These are phyloP conservation scores for Scolecobasidium constrictum DNA, from an alignment of 2,329 filamentous ascomycete species.

Conservation along the genomic window DNA sequence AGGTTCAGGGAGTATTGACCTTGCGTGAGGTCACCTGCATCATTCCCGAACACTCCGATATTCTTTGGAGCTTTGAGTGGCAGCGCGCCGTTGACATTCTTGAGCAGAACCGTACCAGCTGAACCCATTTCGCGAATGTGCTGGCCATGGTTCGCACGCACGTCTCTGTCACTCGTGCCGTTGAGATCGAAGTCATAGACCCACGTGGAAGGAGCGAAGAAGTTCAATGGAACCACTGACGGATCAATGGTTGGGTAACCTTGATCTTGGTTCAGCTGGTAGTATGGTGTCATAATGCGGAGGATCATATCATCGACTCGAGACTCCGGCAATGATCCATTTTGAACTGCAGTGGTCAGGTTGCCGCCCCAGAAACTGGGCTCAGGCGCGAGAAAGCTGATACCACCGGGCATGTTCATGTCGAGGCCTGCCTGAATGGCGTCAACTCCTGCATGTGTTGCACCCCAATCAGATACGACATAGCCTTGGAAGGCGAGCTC, in stretches of 20 bases:
- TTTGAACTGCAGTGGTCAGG: constrained; percentile 42
- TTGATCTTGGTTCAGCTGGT: constrained; percentile 35
- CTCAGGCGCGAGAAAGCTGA: constrained; percentile 22
- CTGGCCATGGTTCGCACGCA: constrained; percentile 28
- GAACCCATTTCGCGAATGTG: constrained; percentile 31
- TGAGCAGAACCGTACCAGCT: constrained; percentile 38
- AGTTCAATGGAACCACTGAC: constrained; percentile 18
- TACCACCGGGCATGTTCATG: constrained; percentile 46
- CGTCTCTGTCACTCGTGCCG: constrained; percentile 11
- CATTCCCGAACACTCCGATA: constrained; percentile 58
- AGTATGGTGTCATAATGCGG: constrained; percentile 37
- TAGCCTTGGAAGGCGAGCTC: constrained; percentile 40
- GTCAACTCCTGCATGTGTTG: constrained; percentile 33
- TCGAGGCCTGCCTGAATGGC: constrained; percentile 37
- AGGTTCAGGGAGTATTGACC: constrained; percentile 33
- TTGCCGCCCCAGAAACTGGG: constrained; percentile 42
- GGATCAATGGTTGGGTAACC: constrained; percentile 20
- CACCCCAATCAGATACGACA: constrained; percentile 28
- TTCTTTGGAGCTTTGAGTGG: constrained; percentile 61
- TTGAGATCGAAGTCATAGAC: constrained; percentile 17
- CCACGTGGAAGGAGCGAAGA: constrained; percentile 27
- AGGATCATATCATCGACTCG: constrained; percentile 32
- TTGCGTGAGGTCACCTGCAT: constrained; percentile 62
- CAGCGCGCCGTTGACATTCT: constrained; percentile 58
- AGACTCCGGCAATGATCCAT: constrained; percentile 29